phyloP scores from a whole-genome alignment of 2,329 filamentous ascomycete genomes.

The Cladophialophora chaetospira region DNA sequence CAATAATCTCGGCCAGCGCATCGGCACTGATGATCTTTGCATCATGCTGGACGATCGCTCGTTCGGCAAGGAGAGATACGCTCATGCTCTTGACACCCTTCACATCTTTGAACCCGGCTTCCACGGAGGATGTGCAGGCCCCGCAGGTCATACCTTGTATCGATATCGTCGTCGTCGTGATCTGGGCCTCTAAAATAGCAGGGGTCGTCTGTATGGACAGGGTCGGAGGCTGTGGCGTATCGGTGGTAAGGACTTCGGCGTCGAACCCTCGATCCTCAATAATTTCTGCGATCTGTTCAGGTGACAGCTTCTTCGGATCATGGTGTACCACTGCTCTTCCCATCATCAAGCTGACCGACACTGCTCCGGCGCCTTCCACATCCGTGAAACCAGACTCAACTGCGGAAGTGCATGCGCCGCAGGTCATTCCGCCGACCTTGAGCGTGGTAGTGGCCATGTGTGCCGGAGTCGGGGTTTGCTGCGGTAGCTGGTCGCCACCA shows the following conservation, averaged over 20 bases:
- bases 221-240: constrained; percentile 55
- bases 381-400: constrained; percentile 88
- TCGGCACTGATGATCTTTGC: constrained; percentile 54
- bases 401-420: constrained; percentile 93
- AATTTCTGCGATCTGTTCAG: constrained; percentile 76
- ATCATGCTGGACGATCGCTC: constrained; percentile 84
- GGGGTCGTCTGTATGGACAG: constrained; percentile 3
- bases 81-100: constrained; percentile 73
- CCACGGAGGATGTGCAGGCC: constrained; percentile 82
- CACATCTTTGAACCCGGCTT: constrained; percentile 75
- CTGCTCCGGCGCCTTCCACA: constrained; percentile 76
- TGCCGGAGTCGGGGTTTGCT: constrained; percentile 41
- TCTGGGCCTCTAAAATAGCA: constrained; percentile 32
- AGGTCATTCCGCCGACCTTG: constrained; percentile 82
- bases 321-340: constrained; percentile 94
- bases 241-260: constrained; percentile 81
- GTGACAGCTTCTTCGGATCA: constrained; percentile 71
- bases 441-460: constrained; percentile 89
- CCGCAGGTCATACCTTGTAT: constrained; percentile 91
- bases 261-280: constrained; percentile 94
- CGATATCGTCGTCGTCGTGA: constrained; percentile 72
- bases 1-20: constrained; percentile 60
- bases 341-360: constrained; percentile 92
- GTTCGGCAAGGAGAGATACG: constrained; percentile 80
- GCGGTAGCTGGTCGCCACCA: not conserved